Evolutionary conservation across 371 early-diverging fungal genomes (phyloP), one percentile per base, ranked within the genome.

Genomic region (Actinomucor elegans): DNA sequence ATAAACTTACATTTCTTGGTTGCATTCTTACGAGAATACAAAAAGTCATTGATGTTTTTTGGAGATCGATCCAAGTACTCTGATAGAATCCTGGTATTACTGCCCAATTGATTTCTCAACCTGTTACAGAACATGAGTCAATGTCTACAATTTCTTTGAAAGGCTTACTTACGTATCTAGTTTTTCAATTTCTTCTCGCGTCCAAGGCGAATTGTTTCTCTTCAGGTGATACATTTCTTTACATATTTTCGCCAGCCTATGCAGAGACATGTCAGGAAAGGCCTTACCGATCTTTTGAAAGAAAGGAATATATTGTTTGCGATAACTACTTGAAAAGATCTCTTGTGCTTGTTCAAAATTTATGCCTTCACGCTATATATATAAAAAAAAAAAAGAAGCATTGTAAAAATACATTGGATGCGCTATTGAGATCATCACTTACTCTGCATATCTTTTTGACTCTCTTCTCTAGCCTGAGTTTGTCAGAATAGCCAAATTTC

Each of bases 361-460:
- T 15, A 60, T 49, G 12, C 45, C 45, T 34, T 60, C 55, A 21
- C 55, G 61, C 59, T 59, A 43, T 11, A 21, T 2, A 44, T 36
- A 41, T 12, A 27, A 17, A 40, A 17, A 21, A 32, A 15, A n/a
- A n/a, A n/a, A n/a, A n/a, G n/a, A n/a, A n/a, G n/a, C n/a, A n/a
- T n/a, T n/a, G n/a, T 12, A 15, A 15, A 36, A 38, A 40, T 37
- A 17, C 9, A 1, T 10, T 32, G n/a, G 1, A 43, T 28, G 17
- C 21, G 12, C 24, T 11, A 14, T 15, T 17, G 14, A 11, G 9
- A 3, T n/a, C n/a, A 6, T 0, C 12, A 17, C 41, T 48, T 55
- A 58, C 55, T 32, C 51, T 59, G n/a, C 60, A 59, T 2, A 65
- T 44, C 41, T 65, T 65, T 17, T 65, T 65, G 28, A 65, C 48